Evolutionary conservation across 169 alveolate species (phyloP), one percentile per base, ranked within the genome.

Genomic region (Cryptosporidium baileyi): DNA sequence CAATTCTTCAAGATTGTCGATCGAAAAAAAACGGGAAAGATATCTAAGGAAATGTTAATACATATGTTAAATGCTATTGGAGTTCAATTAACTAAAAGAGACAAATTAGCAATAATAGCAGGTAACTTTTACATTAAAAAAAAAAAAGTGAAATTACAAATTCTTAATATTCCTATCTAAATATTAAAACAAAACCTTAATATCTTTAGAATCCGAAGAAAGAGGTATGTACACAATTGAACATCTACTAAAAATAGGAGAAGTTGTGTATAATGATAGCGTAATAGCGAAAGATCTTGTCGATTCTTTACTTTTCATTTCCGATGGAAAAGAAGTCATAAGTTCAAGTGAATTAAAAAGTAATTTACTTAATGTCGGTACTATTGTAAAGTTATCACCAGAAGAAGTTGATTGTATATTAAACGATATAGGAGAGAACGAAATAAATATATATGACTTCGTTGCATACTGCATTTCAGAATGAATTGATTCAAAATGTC

Each of bases 21-120:
- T 38, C 49, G 85, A 74, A 67, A 74, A 8, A 74, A 59, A 28
- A 57, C 74, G 22, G 85, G 85, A 34, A 74, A 40, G 9, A 47
- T 74, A 40, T 54, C 65, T 3, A 67, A 74, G 26, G 67, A 51
- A 15, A 74, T 52, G 28, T 15, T 74, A 24, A 74, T 74, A 17
- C 85, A 74, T 24, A 74, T 74, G 85, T 28, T 74, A 3, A 74
- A 74, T 36, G 65, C 85, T 3, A 74, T 74, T 11, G 85, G 85
- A 17, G 85, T 74, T 17, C 65, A 74, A 41, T 38, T 74, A n/a
- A 74, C 74, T 11, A 74, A 34, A 38, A 74, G 85, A 24, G 85
- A 74, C 17, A 54, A 54, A 38, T 19, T 74, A 11, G 85, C 85
- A 19, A 52, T 74, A 52, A 54, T n/a, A 74, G 85, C 85, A 74